Evolutionary conservation across 805 yeast species (phyloP).

Genomic region (Wickerhamiella azymoides): DNA sequence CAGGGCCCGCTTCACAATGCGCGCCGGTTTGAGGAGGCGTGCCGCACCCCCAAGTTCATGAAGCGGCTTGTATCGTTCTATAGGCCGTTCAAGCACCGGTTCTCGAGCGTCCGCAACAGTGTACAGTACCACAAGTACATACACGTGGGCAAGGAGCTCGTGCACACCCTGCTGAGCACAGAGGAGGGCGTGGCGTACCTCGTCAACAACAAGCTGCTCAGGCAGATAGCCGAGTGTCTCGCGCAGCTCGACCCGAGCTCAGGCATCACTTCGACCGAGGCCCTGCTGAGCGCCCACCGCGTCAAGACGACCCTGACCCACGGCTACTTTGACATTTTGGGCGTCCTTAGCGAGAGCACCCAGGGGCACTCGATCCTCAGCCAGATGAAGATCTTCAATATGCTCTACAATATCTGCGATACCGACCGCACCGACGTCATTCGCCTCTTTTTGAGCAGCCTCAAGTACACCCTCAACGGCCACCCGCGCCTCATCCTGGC

Average conservation of each 20-base stretch:
- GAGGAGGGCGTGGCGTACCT: slow-evolving; percentile 56
- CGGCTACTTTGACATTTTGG: slow-evolving; percentile 72
- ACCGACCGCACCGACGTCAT: slow-evolving; percentile 19
- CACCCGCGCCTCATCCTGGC: slow-evolving; percentile 56
- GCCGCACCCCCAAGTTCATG: slow-evolving; percentile 68
- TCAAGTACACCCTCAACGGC: slow-evolving; percentile 46
- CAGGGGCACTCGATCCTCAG: slow-evolving; percentile 58
- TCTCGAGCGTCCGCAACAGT: slow-evolving; percentile 39
- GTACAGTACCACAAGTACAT: slow-evolving; percentile 42
- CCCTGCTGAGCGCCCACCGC: slow-evolving; percentile 50
- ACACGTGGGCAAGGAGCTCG: slow-evolving; percentile 59
- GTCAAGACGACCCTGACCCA: slow-evolving; percentile 49
- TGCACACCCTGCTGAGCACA: slow-evolving; percentile 48
- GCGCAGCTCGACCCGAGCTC: slow-evolving; percentile 74
- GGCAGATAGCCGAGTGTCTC: slow-evolving; percentile 79
- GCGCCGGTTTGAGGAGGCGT: slow-evolving; percentile 59
- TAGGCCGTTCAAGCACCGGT: slow-evolving; percentile 81
- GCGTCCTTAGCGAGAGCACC: slow-evolving; percentile 45
- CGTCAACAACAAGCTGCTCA: slow-evolving; percentile 52
- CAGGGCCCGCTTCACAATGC: slow-evolving; percentile 72
- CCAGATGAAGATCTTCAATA: slow-evolving; percentile 75
- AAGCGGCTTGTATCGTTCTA: slow-evolving; percentile 75
- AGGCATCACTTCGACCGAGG: slow-evolving; percentile 59
- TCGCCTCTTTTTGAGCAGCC: slow-evolving; percentile 37
- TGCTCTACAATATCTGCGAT: slow-evolving; percentile 46